These are phyloP conservation scores for Apiosordaria backusii DNA, from an alignment of 495 filamentous ascomycete species.

Conservation along the genomic window DNA sequence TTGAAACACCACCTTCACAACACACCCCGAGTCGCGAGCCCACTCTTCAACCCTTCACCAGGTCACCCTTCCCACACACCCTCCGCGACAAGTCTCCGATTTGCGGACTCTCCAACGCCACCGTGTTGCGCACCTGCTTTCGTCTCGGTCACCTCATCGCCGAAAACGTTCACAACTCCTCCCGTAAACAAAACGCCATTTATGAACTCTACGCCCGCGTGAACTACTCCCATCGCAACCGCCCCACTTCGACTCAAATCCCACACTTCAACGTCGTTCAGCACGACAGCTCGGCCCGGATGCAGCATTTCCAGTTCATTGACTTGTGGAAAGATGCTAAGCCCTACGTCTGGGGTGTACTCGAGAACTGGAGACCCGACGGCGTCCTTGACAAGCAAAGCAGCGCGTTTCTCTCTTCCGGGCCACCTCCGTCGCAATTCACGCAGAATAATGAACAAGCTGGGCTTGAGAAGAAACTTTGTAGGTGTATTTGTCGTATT, in stretches of 20 bases:
- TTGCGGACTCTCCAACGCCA: slow-evolving; percentile 45
- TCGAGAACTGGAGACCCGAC: slow-evolving; percentile 46
- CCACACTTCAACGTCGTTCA: background rate
- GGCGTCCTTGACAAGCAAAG: slow-evolving; percentile 49
- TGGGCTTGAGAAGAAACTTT: slow-evolving; percentile 33
- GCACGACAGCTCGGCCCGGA: slow-evolving; percentile 33
- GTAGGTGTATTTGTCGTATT: slow-evolving; percentile 52
- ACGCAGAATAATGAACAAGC: slow-evolving; percentile 10
- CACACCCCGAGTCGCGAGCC: background rate
- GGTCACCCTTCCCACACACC: slow-evolving; percentile 47
- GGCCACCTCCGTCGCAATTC: background rate
- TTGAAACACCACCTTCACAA: background rate
- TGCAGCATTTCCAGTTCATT: slow-evolving; percentile 56
- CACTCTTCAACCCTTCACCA: background rate
- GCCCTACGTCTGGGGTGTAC: slow-evolving; percentile 50
- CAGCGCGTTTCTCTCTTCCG: slow-evolving; percentile 31
- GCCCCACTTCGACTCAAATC: background rate
- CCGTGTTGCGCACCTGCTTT: slow-evolving; percentile 56
- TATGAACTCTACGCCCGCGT: slow-evolving; percentile 61
- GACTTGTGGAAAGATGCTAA: slow-evolving; percentile 57
- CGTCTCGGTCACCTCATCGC: slow-evolving; percentile 55
- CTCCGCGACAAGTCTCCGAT: slow-evolving; percentile 52
- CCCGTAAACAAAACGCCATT: slow-evolving; percentile 39
- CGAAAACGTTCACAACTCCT: slow-evolving; percentile 36
- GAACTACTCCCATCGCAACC: slow-evolving; percentile 43